A percentile compares a stretch with the other conserved stretches of the same genome.
These are phyloP conservation scores for Fusarium sp. DNA, from an alignment of 2,329 filamentous ascomycete species.

Conservation along the genomic window DNA sequence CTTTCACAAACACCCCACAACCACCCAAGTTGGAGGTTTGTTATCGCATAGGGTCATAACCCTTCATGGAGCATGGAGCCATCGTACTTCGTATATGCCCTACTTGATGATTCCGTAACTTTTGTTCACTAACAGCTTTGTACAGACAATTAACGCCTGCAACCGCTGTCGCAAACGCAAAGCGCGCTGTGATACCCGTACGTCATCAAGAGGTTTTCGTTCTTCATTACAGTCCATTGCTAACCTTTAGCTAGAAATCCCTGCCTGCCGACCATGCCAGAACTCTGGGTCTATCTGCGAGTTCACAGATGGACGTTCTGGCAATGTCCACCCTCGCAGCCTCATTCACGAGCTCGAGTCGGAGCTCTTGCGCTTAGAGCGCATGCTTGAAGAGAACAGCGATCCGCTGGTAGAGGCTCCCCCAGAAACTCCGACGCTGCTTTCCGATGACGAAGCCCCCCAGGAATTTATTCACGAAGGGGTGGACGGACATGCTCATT, in stretches of 20 bases:
- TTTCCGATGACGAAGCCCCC: background rate
- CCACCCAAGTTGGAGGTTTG: no score
- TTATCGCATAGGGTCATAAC: no score
- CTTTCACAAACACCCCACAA: no score
- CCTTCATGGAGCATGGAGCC: no score
- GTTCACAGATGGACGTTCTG: constrained; percentile 23
- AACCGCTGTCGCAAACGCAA: background rate
- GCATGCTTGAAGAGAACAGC: background rate
- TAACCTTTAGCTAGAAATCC: constrained; percentile 2
- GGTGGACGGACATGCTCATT: background rate
- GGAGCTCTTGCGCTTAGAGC: constrained; percentile 3
- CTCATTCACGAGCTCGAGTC: constrained; percentile 17
- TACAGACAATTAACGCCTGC: no score
- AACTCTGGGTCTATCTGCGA: constrained; percentile 16
- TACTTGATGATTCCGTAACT: no score
- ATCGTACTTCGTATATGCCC: no score
- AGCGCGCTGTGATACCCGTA: constrained; percentile 20
- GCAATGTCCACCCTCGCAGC: constrained; percentile 1
- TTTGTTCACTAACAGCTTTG: no score
- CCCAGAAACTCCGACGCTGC: background rate
- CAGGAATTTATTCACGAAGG: background rate
- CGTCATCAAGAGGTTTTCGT: no score
- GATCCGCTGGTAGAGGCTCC: background rate
- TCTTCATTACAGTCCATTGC: no score
- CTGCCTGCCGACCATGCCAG: constrained; percentile 20